These are phyloP conservation scores for Euclidium syriacum DNA, from an alignment of 345 rosid species.

Conservation along the genomic window DNA sequence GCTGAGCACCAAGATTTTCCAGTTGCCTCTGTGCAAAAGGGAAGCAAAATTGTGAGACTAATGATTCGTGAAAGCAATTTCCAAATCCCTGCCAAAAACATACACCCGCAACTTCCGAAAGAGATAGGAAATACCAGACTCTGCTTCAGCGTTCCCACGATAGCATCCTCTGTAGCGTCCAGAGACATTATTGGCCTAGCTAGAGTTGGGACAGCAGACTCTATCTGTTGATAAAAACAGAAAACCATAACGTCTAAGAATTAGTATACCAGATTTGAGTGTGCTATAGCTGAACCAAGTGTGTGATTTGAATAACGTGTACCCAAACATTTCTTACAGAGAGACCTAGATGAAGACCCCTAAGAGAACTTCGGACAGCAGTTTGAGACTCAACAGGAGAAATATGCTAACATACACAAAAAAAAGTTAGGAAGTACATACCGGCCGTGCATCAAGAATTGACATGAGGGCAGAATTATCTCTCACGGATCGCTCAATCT, in stretches of 20 bases:
- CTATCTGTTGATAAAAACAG: constrained; percentile 57
- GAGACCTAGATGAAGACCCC: not conserved
- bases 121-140: constrained; percentile 61
- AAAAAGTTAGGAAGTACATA: constrained; percentile 34
- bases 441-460: constrained; percentile 86
- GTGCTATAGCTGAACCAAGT: not conserved
- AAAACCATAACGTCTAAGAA: not conserved
- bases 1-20: constrained; percentile 94
- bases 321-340: not conserved
- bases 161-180: constrained; percentile 96
- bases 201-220: constrained; percentile 82
- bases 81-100: not conserved
- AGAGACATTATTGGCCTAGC: constrained; percentile 94
- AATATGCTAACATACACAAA: not conserved
- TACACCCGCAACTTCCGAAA: constrained; percentile 3
- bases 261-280: constrained; percentile 4
- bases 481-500: constrained; percentile 91
- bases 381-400: not conserved
- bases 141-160: constrained; percentile 85
- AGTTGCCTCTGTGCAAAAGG: constrained; percentile 75
- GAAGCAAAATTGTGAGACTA: constrained; percentile 13
- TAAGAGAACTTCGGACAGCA: not conserved
- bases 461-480: constrained; percentile 79
- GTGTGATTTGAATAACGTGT: constrained; percentile 5
- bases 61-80: not conserved